Conservation (phyloP, 2,329 filamentous ascomycete genomes). For the Colletotrichum lindemuthianum region DNA sequence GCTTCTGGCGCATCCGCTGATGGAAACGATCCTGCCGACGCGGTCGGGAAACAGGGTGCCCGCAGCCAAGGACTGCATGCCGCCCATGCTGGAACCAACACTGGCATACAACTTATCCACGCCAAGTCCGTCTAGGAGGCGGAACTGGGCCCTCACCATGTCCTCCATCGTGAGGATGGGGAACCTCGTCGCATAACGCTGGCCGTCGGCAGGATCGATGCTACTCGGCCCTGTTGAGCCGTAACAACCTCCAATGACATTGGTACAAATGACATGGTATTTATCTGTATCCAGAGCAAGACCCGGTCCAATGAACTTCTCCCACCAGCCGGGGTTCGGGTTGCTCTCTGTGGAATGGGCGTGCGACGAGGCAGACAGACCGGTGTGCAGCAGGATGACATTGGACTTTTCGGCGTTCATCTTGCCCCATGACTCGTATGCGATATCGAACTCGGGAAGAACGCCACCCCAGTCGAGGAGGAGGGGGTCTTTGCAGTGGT, state of each 20-base stretch:
- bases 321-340: slow-evolving; percentile 95
- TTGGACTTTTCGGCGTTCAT: slow-evolving; percentile 86
- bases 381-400: slow-evolving; percentile 91
- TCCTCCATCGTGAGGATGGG: slow-evolving; percentile 96
- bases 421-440: slow-evolving; percentile 91
- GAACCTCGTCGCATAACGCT: slow-evolving; percentile 92
- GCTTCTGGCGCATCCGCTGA: slow-evolving; percentile 91
- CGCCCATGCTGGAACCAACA: slow-evolving; percentile 96
- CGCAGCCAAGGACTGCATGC: slow-evolving; percentile 94
- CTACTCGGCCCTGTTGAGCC: slow-evolving; percentile 92
- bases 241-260: slow-evolving; percentile 95
- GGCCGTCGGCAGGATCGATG: slow-evolving; percentile 86
- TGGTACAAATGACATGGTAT: slow-evolving; percentile 95
- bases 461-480: slow-evolving; percentile 94
- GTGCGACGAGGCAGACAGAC: slow-evolving; percentile 95
- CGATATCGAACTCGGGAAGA: slow-evolving; percentile 87
- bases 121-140: slow-evolving; percentile 81
- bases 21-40: slow-evolving; percentile 84
- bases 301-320: slow-evolving; percentile 94
- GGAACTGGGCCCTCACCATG: slow-evolving; percentile 97
- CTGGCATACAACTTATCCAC: slow-evolving; percentile 87
- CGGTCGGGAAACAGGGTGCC: slow-evolving; percentile 85
- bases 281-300: slow-evolving; percentile 87
- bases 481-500: slow-evolving; percentile 78
- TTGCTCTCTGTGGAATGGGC: slow-evolving; percentile 91